Conservation (phyloP, 2,329 filamentous ascomycete species). For the Neofusicoccum sp. region DNA sequence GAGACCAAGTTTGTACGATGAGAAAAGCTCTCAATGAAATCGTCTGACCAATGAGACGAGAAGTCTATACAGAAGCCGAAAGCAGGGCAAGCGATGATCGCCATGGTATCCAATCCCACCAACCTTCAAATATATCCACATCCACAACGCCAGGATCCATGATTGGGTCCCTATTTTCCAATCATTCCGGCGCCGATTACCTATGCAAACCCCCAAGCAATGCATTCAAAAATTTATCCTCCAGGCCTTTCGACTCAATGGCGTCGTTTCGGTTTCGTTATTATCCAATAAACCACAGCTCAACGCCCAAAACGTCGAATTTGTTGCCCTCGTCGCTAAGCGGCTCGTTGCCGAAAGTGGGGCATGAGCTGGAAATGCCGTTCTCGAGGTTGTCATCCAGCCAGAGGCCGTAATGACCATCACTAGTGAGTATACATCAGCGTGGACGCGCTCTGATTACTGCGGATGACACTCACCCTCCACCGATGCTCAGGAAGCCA, state of each 20-base stretch:
- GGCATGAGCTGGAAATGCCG: constrained; percentile 78
- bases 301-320: constrained; percentile 86
- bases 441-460: too few species aligned
- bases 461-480: constrained; percentile 53
- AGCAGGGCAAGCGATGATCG: background rate
- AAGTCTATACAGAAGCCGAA: background rate
- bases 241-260: background rate
- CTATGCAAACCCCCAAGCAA: background rate
- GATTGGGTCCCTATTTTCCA: background rate
- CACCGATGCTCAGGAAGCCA: constrained; percentile 81
- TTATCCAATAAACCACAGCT: constrained; percentile 83
- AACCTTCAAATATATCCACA: background rate
- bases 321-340: constrained; percentile 90
- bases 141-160: constrained; percentile 10
- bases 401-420: constrained; percentile 92
- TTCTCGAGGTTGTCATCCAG: constrained; percentile 80
- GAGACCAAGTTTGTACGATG: background rate
- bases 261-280: background rate
- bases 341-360: constrained; percentile 93
- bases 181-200: background rate
- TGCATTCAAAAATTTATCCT: background rate
- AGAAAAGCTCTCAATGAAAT: background rate
- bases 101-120: constrained; percentile 6
- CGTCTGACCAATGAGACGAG: background rate
- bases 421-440: constrained; percentile 38